Evolutionary conservation across 192 early-diverging fungal genomes (phyloP), one percentile per base, ranked within the genome.

Genomic region (Rhizophlyctis rosea): DNA sequence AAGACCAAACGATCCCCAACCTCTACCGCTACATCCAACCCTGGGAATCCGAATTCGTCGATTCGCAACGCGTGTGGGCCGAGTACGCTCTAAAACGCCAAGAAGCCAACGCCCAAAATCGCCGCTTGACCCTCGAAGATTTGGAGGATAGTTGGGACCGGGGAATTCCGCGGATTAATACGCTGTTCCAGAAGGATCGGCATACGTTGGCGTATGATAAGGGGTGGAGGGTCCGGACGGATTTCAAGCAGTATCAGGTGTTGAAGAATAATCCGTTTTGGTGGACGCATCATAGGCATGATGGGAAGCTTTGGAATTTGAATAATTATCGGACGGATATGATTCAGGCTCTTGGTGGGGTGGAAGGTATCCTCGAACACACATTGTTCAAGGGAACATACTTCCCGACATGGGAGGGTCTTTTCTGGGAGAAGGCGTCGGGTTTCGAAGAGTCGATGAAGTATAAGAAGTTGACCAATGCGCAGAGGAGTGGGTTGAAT

Each of bases 141-240:
- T 75, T 99, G 34, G 96, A 99, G 70, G 96, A 99, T 70, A 89
- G 88, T 11, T 99, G 96, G 96, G 96, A 99, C 72, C 86, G 96
- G 50, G 96, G 96, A 75, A 90, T 99, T 72, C 96, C 96, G 18
- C 84, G 96, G 59, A 96, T 99, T 78, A 96, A 96, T 77, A 99
- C 95, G 57, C 77, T 99, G 68, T 99, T 99, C 85, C 91, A 92
- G 50, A 96, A 95, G 80, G 96, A 99, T 73, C 76, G 96, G n/a
- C 94, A 97, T 67, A 99, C 96, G 5, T 80, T 99, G 50, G 96
- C 96, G 29, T 99, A 97, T 70, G 96, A 99, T 72, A 97, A 96
- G 82, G 96, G 96, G 39, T 99, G 96, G 96, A 88, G 96, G 64
- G 83, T 99, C 24, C 82, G 96, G 54, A 91, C 92, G 24, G 94